A percentile compares a stretch with the other conserved stretches of the same genome.
Evolutionary conservation across 768 basidiomycete species (phyloP).

Genomic region (Obba rivulosa): DNA sequence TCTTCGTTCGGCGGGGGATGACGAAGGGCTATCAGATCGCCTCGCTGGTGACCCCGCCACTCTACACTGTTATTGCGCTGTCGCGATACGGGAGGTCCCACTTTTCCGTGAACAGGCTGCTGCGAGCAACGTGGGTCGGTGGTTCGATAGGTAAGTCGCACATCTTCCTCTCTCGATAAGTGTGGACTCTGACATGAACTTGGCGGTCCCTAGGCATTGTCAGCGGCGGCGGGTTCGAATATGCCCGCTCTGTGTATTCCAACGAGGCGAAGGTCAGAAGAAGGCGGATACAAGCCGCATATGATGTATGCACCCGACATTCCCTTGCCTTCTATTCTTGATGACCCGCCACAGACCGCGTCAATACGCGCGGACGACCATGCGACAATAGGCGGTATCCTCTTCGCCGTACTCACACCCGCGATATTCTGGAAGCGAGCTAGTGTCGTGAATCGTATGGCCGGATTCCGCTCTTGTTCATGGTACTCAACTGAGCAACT

Average conservation of each 20-base stretch:
- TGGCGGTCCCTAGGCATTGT: constrained; percentile 34
- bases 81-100: constrained; percentile 49
- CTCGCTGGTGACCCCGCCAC: constrained; percentile 58
- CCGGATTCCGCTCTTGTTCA: constrained; percentile 16
- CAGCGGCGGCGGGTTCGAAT: constrained; percentile 52
- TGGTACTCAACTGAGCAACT: background rate
- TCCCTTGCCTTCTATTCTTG: constrained; percentile 2
- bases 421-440: constrained; percentile 73
- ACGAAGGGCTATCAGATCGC: constrained; percentile 62
- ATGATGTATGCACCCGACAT: constrained; percentile 45
- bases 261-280: constrained; percentile 43
- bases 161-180: background rate
- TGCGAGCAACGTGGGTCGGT: constrained; percentile 72
- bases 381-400: constrained; percentile 64
- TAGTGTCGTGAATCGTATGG: constrained; percentile 56
- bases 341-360: constrained; percentile 36
- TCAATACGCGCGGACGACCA: constrained; percentile 67
- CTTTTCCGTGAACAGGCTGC: constrained; percentile 53
- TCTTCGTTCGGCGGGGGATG: constrained; percentile 61
- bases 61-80: constrained; percentile 50
- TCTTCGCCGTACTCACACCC: constrained; percentile 59
- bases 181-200: background rate
- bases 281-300: constrained; percentile 46
- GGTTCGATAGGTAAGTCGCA: constrained; percentile 48
- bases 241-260: constrained; percentile 52